These are phyloP conservation scores for Russula olivacea DNA, from an alignment of 768 basidiomycete species.

Conservation along the genomic window DNA sequence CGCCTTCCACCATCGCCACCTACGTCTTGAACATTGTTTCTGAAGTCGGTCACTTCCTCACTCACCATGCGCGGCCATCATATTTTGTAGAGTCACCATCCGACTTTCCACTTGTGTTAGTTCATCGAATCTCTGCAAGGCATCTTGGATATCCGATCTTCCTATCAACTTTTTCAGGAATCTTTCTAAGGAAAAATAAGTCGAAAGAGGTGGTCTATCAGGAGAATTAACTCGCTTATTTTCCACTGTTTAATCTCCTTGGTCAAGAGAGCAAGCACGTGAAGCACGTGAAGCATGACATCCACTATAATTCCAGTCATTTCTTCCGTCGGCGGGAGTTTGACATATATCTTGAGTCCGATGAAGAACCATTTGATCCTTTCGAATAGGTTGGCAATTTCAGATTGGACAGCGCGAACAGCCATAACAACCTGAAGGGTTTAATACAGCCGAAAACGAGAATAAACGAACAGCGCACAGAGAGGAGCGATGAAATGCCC, in stretches of 20 bases:
- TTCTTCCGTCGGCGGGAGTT: not conserved
- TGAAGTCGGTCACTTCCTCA: too few species aligned
- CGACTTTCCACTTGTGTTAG: not conserved
- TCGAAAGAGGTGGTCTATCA: not conserved
- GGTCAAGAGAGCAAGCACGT: not conserved
- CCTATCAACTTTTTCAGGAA: not conserved
- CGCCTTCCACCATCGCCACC: not conserved
- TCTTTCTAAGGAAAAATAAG: not conserved
- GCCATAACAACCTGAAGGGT: not conserved
- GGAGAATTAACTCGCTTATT: not conserved
- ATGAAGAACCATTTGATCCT: not conserved
- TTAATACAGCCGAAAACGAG: too few species aligned
- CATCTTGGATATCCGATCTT: not conserved
- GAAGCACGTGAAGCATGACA: not conserved
- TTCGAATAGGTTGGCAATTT: not conserved
- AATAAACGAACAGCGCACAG: not conserved
- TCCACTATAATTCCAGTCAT: not conserved
- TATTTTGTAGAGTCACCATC: not conserved
- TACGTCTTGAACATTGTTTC: too few species aligned
- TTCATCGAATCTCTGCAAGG: not conserved
- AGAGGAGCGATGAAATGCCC: not conserved
- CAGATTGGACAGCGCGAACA: not conserved
- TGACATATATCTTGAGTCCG: not conserved
- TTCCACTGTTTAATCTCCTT: not conserved
- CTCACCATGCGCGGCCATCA: not conserved